Percentiles rank a stretch among this genome's conserved stretches.
These are phyloP conservation scores for Huntiella moniliformis DNA, from an alignment of 2,329 filamentous ascomycete species.

Conservation along the genomic window DNA sequence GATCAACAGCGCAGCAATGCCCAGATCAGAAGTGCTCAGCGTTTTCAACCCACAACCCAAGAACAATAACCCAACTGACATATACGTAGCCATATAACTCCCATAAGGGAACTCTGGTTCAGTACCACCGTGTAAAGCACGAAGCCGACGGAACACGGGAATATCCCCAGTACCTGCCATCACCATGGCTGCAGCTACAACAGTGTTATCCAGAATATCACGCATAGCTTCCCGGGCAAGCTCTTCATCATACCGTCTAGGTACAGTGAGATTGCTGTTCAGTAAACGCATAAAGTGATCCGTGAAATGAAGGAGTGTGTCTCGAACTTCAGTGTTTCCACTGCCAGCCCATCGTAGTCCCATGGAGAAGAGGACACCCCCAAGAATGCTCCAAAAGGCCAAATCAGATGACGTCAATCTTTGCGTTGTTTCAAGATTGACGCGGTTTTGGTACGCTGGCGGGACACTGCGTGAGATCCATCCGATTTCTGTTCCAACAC, in stretches of 20 bases:
- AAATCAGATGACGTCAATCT: slow-evolving; percentile 61
- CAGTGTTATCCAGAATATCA: slow-evolving; percentile 79
- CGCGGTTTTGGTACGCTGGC: slow-evolving; percentile 41
- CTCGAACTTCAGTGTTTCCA: slow-evolving; percentile 49
- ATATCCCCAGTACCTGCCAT: slow-evolving; percentile 95
- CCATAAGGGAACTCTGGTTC: slow-evolving; percentile 76
- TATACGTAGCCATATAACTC: slow-evolving; percentile 79
- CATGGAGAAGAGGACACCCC: slow-evolving; percentile 69
- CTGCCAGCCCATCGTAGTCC: slow-evolving; percentile 59
- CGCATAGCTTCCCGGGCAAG: slow-evolving; percentile 65
- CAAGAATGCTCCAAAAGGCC: slow-evolving; percentile 80
- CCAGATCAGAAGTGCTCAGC: slow-evolving; percentile 72
- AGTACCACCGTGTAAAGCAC: slow-evolving; percentile 71
- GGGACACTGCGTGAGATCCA: slow-evolving; percentile 69
- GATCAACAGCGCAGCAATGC: slow-evolving; percentile 68
- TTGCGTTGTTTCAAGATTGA: slow-evolving; percentile 24
- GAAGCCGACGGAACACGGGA: slow-evolving; percentile 62
- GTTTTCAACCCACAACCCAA: slow-evolving; percentile 84
- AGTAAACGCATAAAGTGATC: slow-evolving; percentile 72
- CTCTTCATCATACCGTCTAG: slow-evolving; percentile 55
- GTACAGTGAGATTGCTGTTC: slow-evolving; percentile 27
- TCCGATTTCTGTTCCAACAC: slow-evolving; percentile 49
- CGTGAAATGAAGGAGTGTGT: slow-evolving; percentile 67
- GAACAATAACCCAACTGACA: slow-evolving; percentile 81
- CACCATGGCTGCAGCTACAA: slow-evolving; percentile 64